Conservation (phyloP, 2,329 filamentous ascomycete genomes). For the Fusarium mangiferae region DNA sequence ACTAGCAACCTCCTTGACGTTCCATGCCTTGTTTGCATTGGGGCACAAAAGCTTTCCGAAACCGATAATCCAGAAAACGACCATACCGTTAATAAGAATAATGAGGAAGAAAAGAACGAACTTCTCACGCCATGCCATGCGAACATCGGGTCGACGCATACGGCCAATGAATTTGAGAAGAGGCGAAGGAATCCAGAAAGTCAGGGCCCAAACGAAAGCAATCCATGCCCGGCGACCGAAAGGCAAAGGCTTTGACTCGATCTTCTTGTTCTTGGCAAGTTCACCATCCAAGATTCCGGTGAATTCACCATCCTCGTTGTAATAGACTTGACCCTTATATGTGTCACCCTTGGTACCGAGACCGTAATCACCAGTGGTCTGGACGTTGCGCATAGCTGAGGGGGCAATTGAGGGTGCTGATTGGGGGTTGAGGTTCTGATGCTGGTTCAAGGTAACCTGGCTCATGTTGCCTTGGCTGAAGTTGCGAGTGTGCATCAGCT, state of each 20-base stretch:
- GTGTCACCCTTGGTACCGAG: slow-evolving; percentile 87
- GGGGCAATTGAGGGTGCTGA: slow-evolving; percentile 70
- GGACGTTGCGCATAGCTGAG: slow-evolving; percentile 65
- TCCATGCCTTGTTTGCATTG: slow-evolving; percentile 92
- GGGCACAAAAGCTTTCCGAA: slow-evolving; percentile 90
- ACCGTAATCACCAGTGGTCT: slow-evolving; percentile 82
- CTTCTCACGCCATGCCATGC: slow-evolving; percentile 98
- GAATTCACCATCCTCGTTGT: slow-evolving; percentile 75
- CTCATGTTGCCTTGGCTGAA: slow-evolving; percentile 66
- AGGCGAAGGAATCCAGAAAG: slow-evolving; percentile 94
- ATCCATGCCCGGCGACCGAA: slow-evolving; percentile 80
- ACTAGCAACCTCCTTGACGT: slow-evolving; percentile 74
- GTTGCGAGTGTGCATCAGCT: slow-evolving; percentile 72
- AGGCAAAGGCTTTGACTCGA: slow-evolving; percentile 75
- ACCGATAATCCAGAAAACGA: slow-evolving; percentile 92
- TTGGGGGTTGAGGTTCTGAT: slow-evolving; percentile 49
- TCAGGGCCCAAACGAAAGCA: slow-evolving; percentile 82
- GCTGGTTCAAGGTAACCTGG: slow-evolving; percentile 61
- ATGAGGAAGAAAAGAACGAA: slow-evolving; percentile 85
- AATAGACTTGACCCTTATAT: slow-evolving; percentile 77
- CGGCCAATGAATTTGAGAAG: slow-evolving; percentile 82
- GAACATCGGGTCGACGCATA: slow-evolving; percentile 97
- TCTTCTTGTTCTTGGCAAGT: slow-evolving; percentile 77
- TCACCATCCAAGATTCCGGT: slow-evolving; percentile 79
- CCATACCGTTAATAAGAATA: slow-evolving; percentile 78